These are phyloP conservation scores for Evernia prunastri DNA, from an alignment of 495 filamentous ascomycete species.

Conservation along the genomic window DNA sequence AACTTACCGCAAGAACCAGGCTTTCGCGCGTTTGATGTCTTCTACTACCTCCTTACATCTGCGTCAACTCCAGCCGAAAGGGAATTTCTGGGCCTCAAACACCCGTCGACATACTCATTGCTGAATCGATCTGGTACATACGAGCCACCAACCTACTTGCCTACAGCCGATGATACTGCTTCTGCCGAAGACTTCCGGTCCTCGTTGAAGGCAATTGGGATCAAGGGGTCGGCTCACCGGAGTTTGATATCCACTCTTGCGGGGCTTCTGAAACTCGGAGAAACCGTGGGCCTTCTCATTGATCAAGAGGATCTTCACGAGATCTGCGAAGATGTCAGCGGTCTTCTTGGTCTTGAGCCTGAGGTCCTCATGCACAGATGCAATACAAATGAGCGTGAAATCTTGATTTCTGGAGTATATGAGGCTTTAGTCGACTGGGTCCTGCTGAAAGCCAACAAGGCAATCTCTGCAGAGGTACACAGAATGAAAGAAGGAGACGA, in stretches of 20 bases:
- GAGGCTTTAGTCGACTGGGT: conserved; percentile 96
- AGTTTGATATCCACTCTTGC: conserved; percentile 78
- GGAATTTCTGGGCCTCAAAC: conserved; percentile 81
- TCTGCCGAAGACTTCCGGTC: conserved; percentile 86
- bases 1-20: conserved; percentile 73
- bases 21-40: conserved; percentile 94
- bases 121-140: conserved; percentile 80
- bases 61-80: conserved; percentile 85
- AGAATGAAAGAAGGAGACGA: conserved; percentile 54
- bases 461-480: conserved; percentile 69
- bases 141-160: conserved; percentile 79
- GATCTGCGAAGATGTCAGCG: conserved; percentile 83
- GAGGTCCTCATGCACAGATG: conserved; percentile 74
- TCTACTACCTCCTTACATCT: conserved; percentile 90
- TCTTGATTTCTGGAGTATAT: conserved; percentile 79
- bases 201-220: conserved; percentile 79
- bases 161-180: conserved; percentile 88
- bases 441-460: conserved; percentile 79
- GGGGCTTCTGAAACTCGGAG: conserved; percentile 83
- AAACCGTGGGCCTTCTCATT: conserved; percentile 76
- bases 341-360: conserved; percentile 77
- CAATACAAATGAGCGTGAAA: conserved; percentile 73
- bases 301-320: conserved; percentile 82
- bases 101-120: conserved; percentile 68
- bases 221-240: conserved; percentile 75